A percentile compares a stretch with the other conserved stretches of the same genome.
Evolutionary conservation across 257 asterid genomes (phyloP).

Genomic region (Nicotiana benthamiana): DNA sequence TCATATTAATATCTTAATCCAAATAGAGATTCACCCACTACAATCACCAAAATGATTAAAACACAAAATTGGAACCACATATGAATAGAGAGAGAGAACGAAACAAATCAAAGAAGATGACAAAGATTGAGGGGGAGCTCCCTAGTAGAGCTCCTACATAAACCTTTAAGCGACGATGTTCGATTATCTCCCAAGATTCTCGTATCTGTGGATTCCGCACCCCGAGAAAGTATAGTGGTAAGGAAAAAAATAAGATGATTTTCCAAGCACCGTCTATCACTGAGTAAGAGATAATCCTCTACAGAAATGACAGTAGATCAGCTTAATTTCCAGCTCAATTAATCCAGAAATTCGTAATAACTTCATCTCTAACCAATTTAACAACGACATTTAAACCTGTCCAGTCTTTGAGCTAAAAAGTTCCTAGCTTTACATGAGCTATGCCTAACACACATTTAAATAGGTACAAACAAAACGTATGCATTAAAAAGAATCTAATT

Average conservation of each 20-base stretch:
- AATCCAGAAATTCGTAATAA: background rate
- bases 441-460: background rate
- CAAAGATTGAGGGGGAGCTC: background rate
- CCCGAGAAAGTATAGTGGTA: background rate
- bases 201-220: background rate
- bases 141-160: background rate
- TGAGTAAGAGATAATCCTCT: background rate
- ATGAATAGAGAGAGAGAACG: background rate
- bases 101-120: background rate
- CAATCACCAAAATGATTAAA: background rate
- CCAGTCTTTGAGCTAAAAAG: background rate
- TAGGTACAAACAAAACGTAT: background rate
- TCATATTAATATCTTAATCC: background rate
- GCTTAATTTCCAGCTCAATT: background rate
- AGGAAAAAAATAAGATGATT: background rate
- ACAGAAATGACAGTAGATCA: background rate
- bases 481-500: background rate
- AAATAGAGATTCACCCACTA: background rate
- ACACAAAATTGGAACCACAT: background rate
- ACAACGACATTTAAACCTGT: background rate
- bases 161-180: background rate
- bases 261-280: background rate
- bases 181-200: background rate
- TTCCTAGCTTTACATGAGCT: background rate
- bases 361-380: background rate